Evolutionary conservation across 768 basidiomycete genomes (phyloP), one percentile per base, ranked within the genome.

Genomic region (Rhodotorula babjevae): DNA sequence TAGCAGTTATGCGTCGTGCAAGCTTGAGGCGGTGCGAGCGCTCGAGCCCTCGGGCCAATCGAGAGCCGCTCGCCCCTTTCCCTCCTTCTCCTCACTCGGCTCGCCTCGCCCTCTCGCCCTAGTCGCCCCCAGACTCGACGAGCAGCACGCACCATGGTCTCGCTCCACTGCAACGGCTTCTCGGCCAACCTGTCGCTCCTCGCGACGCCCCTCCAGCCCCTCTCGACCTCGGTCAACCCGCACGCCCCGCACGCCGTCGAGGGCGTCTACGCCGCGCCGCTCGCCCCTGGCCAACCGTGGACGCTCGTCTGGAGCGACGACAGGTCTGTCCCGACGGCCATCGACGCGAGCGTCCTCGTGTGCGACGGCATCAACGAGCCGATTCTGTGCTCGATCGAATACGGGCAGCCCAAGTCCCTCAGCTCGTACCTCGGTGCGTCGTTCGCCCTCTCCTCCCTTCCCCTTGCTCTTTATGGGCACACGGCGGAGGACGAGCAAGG

Each of bases 321-420:
- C 33, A 3, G 57, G 18, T 12, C 33, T 1, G 33, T 15, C 33
- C 23, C 4, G 21, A 25, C 15, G 12, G n/a, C 53, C 1, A n/a
- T 29, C n/a, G 27, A 29, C 12, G 53, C 53, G n/a, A 29, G 27
- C 14, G 53, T 55, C 11, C 14, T 55, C 14, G n/a, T 55, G n/a
- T 27, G n/a, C 27, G 53, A 55, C 14, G 53, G 53, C 1, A 14
- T 5, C 4, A 27, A 27, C 14, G n/a, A 29, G 53, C 11, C n/a
- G 3, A 11, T 25, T 12, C 2, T 0, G 14, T 27, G 27, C 15
- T 2, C 9, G 9, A 14, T 55, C n/a, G n/a, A 16, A 7, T 7
- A 15, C 8, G 53, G 29, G 7, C 4, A n/a, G 27, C n/a, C 29
- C 1, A 14, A 9, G 53, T 7, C 2, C n/a, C 14, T 55, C 4